phyloP scores from a whole-genome alignment of 1,284 basidiomycete genomes.

The Fistulinella cinereoalba region DNA sequence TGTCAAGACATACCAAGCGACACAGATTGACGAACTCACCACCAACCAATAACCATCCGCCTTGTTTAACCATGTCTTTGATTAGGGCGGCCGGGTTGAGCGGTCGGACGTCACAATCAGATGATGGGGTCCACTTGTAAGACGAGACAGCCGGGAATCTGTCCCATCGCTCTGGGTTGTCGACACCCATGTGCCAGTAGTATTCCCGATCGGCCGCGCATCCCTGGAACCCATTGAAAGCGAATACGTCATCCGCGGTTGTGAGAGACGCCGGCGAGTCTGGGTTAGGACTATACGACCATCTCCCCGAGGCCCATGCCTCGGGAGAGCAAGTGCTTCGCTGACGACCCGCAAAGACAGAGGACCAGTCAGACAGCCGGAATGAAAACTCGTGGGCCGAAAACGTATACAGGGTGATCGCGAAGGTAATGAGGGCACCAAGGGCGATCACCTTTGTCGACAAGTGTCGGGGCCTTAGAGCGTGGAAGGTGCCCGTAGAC shows the following conservation, averaged over 20 bases:
- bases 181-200: constrained; percentile 57
- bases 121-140: constrained; percentile 51
- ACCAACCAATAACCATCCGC: constrained; percentile 64
- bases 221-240: constrained; percentile 52
- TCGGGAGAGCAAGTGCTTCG: constrained; percentile 40
- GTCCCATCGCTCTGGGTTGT: constrained; percentile 45
- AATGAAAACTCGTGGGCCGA: constrained; percentile 18
- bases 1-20: not conserved
- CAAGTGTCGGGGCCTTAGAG: constrained; percentile 20
- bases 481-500: constrained; percentile 3
- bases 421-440: constrained; percentile 21
- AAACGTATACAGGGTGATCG: constrained; percentile 23
- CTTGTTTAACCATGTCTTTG: constrained; percentile 58
- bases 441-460: constrained; percentile 23
- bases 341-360: constrained; percentile 23
- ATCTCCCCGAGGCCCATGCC: constrained; percentile 43
- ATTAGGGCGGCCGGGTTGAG: constrained; percentile 44
- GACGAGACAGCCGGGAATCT: constrained; percentile 51
- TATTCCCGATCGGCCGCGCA: constrained; percentile 62
- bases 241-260: constrained; percentile 41
- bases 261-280: constrained; percentile 35
- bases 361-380: constrained; percentile 21
- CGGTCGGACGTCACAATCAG: constrained; percentile 40
- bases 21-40: constrained; percentile 37
- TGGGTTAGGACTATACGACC: constrained; percentile 39